Base-by-base conservation (phyloP, 495 filamentous ascomycete species). In the Penicillium waksmanii region DNA sequence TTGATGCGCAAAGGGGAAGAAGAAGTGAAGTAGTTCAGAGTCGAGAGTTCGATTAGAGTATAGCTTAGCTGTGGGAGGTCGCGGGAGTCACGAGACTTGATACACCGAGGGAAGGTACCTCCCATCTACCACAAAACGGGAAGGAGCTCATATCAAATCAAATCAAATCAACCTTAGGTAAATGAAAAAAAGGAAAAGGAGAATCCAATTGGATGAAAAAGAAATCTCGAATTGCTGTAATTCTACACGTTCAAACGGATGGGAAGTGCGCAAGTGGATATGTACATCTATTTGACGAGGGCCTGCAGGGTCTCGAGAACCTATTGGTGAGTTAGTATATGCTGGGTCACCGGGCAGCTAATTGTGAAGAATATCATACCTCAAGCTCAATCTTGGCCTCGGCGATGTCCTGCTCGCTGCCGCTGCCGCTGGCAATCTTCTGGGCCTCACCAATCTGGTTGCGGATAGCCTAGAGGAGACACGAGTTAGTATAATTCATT, bases 321-420 rank as follows among this genome's bases (percentile, higher is more conserved):
- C 86, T 89, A 57, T 35, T 51, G 48, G 46, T 46, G 10, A 44
- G 56, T 70, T 59, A 71, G 62, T 63, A n/a, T 21, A 19, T 38
- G 36, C 44, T 3, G 15, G 21, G 12, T 31, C 27, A 31, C 6
- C 1, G 27, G 6, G 8, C 3, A 31, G 27, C 27, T 31, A 31
- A 9, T 31, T 31, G 3, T 3, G 27, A 31, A 31, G 27, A 31
- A 0, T 7, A 31, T 66, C 82, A 61, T 80, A 97, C 95, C 90
- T 98, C 95, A 63, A 99, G 79, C 83, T 99, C 96, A 73, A 98
- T 91, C 84, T 95, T 97, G 57, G 95, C 95, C 85, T 98, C 95
- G 56, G 93, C 93, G 76, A 97, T 90, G 71, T 99, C 95, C 79
- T 93, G 89, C 85, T 98, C 95, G 74, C 93, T 97, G 67, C 95